Percentiles rank a stretch among this genome's conserved stretches.
Conservation (phyloP, 169 alveolate genomes). For the Plasmodium adleri region DNA sequence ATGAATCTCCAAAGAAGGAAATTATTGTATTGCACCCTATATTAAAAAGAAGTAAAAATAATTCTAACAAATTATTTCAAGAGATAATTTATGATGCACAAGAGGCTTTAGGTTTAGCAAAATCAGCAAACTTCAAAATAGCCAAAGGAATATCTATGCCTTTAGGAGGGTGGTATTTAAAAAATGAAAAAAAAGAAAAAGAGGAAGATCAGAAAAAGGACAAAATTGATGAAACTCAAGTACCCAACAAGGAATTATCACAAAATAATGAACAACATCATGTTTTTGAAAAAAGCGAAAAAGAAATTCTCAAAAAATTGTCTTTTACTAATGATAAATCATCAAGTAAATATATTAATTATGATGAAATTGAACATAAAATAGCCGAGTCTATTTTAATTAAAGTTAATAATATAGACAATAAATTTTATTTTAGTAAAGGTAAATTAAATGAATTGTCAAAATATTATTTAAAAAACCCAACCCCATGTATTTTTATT, state of each 20-base stretch:
- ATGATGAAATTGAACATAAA: conserved; percentile 41
- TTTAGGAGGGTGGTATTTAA: conserved; percentile 62
- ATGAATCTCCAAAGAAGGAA: conserved; percentile 26
- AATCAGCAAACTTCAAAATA: conserved; percentile 69
- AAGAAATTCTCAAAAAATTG: not conserved
- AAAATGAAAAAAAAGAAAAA: conserved; percentile 1
- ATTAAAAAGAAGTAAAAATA: conserved; percentile 29
- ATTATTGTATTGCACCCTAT: conserved; percentile 71
- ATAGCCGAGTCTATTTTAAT: conserved; percentile 70
- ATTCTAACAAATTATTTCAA: conserved; percentile 13
- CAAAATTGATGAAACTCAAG: not conserved
- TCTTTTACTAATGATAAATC: not conserved
- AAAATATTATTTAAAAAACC: conserved; percentile 61
- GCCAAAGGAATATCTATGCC: conserved; percentile 74
- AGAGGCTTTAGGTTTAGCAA: conserved; percentile 75
- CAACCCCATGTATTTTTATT: conserved; percentile 85
- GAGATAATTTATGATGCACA: conserved; percentile 70
- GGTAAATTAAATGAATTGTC: conserved; percentile 71
- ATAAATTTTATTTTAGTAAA: conserved; percentile 53
- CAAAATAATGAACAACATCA: not conserved
- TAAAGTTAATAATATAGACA: conserved; percentile 48
- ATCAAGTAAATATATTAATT: not conserved
- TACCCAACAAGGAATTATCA: not conserved
- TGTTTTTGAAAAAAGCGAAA: not conserved
- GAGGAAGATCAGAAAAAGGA: not conserved